Base-by-base conservation (phyloP, 2,329 filamentous ascomycete species). In the Trichoderma citrinoviride region DNA sequence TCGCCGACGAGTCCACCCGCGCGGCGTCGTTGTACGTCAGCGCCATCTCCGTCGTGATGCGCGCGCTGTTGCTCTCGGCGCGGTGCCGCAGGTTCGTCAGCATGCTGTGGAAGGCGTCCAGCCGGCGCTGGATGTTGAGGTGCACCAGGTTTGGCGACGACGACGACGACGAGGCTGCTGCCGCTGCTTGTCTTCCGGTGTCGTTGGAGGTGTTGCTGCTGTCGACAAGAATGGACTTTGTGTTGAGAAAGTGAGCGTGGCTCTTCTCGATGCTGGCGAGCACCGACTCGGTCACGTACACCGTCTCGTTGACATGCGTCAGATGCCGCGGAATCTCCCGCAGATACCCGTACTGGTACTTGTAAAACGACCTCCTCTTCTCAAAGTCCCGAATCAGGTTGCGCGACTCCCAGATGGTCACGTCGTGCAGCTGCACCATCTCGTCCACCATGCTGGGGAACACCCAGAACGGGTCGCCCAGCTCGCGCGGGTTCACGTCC, bases 1-100 rank as follows among this genome's bases (percentile, higher is more conserved):
- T 84, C 0, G 81, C 78, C 0, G 79, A 74, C 66, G 81, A 83
- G 58, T 86, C 84, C 0, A 66, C 66, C n/a, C 77, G 75, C 0
- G 79, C 76, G 0, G 81, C 78, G 0, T 69, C 74, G 67, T 83
- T 79, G 70, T 80, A 83, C 0, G 77, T 70, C 66, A 89, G 76
- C 64, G 87, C 74, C 74, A 88, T 78, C 80, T 88, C 72, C 75
- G 87, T 73, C 72, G 82, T 56, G 70, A 89, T 75, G 65, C 86
- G 67, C 15, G 78, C 73, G 14, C 76, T 75, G 69, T 79, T 81
- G 0, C 80, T 75, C 0, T 66, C 66, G 0, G 79, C 75, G 14
- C 81, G 75, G 12, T 72, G 67, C 2, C 73, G 73, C 0, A 81
- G 72, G 57, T 74, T 77, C 17, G 68, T 66, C 1, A 79, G 57